Evolutionary conservation across 1,284 basidiomycete species (phyloP).

Genomic region (Cryptococcus sp.): DNA sequence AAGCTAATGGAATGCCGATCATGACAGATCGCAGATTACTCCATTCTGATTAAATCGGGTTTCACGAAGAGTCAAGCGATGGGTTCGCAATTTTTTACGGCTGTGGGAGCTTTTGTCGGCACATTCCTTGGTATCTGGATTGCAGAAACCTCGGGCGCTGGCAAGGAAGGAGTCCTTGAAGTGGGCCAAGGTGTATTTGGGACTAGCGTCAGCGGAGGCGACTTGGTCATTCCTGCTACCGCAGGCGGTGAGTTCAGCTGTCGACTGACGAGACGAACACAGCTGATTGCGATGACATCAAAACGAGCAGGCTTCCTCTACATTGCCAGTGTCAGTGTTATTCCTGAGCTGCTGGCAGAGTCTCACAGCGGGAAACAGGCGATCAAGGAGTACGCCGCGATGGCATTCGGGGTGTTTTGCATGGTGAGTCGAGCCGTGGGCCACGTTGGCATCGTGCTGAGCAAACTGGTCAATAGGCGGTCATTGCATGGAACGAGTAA

Average conservation of each 20-base stretch:
- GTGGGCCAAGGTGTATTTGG: slow-evolving; percentile 72
- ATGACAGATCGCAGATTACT: slow-evolving; percentile 76
- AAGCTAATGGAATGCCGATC: background rate
- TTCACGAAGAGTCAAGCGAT: slow-evolving; percentile 86
- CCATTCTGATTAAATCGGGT: slow-evolving; percentile 81
- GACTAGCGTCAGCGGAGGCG: slow-evolving; percentile 72
- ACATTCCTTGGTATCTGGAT: slow-evolving; percentile 89
- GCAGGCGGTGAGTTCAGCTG: slow-evolving; percentile 66
- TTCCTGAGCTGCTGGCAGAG: slow-evolving; percentile 80
- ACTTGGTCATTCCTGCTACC: slow-evolving; percentile 80
- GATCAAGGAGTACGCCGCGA: slow-evolving; percentile 84
- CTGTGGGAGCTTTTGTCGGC: slow-evolving; percentile 83
- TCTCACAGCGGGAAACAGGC: slow-evolving; percentile 83
- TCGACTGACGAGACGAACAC: background rate
- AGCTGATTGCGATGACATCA: slow-evolving; percentile 1
- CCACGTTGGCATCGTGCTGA: slow-evolving; percentile 1
- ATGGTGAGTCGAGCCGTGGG: slow-evolving; percentile 62
- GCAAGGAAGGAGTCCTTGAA: slow-evolving; percentile 26
- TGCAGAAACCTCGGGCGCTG: slow-evolving; percentile 56
- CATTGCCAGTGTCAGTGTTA: slow-evolving; percentile 83
- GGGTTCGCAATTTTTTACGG: slow-evolving; percentile 86
- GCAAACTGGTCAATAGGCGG: slow-evolving; percentile 30
- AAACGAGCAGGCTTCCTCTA: slow-evolving; percentile 71
- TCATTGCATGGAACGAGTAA: slow-evolving; percentile 73
- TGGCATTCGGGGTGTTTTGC: slow-evolving; percentile 82